Percentiles rank a stretch among this genome's conserved stretches.
phyloP scores from a whole-genome alignment of 371 early-diverging fungal species.

The Funneliformis caledonium region DNA sequence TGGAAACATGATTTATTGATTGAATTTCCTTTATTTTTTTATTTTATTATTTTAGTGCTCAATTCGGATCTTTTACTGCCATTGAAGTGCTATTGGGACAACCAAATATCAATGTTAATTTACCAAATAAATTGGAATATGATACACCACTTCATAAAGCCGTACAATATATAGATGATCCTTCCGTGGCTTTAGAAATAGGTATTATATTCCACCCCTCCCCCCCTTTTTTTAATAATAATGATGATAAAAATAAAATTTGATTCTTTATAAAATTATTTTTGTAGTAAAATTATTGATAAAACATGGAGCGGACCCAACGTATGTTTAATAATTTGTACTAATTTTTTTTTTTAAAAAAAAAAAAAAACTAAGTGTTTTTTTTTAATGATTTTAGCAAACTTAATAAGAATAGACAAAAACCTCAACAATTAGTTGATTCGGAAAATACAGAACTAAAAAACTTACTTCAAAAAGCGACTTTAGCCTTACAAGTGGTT shows the following conservation, averaged over 20 bases:
- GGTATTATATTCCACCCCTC: background rate
- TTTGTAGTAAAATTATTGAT: constrained; percentile 31
- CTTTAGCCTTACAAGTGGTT: constrained; percentile 36
- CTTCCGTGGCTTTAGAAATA: constrained; percentile 32
- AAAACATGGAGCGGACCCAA: constrained; percentile 30
- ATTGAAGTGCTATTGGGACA: constrained; percentile 19
- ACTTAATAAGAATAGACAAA: constrained; percentile 37
- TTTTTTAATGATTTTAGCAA: constrained; percentile 8
- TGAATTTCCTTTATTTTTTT: background rate
- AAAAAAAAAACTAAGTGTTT: background rate
- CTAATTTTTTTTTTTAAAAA: background rate
- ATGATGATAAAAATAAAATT: background rate
- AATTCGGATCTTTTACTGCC: constrained; percentile 16
- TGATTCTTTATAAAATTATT: background rate
- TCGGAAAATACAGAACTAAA: constrained; percentile 29
- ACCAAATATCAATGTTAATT: constrained; percentile 24
- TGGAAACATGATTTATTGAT: background rate
- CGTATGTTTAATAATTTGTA: background rate
- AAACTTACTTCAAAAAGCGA: constrained; percentile 39
- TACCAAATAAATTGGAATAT: constrained; percentile 7
- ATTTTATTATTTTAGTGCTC: background rate
- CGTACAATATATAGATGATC: constrained; percentile 37
- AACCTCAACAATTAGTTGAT: constrained; percentile 31
- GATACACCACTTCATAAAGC: constrained; percentile 40
- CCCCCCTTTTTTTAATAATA: background rate